These are phyloP conservation scores for Trichoderma breve DNA, from an alignment of 2,329 filamentous ascomycete genomes.

Conservation along the genomic window DNA sequence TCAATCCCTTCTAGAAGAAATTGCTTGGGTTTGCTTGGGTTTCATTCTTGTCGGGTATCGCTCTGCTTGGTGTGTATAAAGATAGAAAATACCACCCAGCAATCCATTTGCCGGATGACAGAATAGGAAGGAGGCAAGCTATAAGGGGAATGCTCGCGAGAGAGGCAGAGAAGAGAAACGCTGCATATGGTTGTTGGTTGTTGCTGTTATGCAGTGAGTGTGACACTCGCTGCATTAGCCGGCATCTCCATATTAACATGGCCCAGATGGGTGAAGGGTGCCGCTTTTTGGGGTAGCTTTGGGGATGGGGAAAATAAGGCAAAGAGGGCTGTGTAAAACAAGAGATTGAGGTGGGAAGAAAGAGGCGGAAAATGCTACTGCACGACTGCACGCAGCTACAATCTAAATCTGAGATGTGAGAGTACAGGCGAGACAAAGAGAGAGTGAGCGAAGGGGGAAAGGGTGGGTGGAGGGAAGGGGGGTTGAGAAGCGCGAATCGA, in stretches of 20 bases:
- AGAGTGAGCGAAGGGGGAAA: background rate
- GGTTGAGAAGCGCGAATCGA: background rate
- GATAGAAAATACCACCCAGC: background rate
- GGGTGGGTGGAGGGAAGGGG: background rate
- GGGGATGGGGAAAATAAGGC: background rate
- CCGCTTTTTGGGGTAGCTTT: background rate
- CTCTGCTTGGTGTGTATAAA: background rate
- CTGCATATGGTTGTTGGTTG: background rate
- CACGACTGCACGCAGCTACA: background rate
- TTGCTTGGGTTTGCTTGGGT: background rate
- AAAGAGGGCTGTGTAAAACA: background rate
- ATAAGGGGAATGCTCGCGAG: background rate
- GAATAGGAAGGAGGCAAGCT: background rate
- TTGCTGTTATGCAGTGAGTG: background rate
- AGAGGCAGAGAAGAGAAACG: background rate
- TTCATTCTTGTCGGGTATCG: background rate
- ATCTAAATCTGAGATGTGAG: background rate
- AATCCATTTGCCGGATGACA: background rate
- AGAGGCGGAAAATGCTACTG: background rate
- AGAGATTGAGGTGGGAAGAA: background rate
- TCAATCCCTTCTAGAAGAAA: background rate
- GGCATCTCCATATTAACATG: background rate
- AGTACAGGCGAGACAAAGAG: background rate
- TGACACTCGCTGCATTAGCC: slow-evolving; percentile 6
- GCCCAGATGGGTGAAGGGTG: background rate